Evolutionary conservation across 768 basidiomycete genomes (phyloP), one percentile per base, ranked within the genome.

Genomic region (Termitomyces sp.): DNA sequence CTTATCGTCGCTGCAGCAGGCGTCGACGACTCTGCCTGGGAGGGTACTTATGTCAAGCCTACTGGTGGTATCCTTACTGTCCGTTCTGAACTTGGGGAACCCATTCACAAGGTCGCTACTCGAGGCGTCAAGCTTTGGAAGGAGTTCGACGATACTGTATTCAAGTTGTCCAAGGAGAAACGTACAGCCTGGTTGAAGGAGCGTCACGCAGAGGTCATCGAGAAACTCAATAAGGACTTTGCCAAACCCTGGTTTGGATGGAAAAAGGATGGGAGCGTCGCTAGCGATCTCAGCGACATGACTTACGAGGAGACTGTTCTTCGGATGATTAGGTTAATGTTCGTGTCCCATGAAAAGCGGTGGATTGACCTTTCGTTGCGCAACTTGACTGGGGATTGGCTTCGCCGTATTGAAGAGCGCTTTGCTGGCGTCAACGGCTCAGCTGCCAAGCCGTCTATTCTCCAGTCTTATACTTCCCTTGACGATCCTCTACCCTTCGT

Each of bases 31-130:
- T 82, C 77, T 54, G 79, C 88, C 57, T 98, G 95, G 94, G 96
- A 98, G 71, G 91, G 89, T 36, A 98, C 97, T 0, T 98, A 98
- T 71, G 75, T 81, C 63, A 94, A 92, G 75, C 90, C 95, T 61
- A 97, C 95, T 6, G 97, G 96, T 58, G 96, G 97, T 38, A 89
- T 98, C 65, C 82, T 98, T 61, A 98, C 96, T 6, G 97, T 99
- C 61, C 91, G 89, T 64, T 98, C 96, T 4, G 97, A 99, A 79
- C 84, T 99, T 51, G 95, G 95, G 43, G 97, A 99, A 73, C 97
- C 97, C 12, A 98, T 98, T 66, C 97, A 99, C 79, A 99, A 99
- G 80, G 92, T 99, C 69, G 95, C 97, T 36, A 99, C 88, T 44
- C 91, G 97, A 50, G 97, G 84, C 38, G 93, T 99, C 73, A 98